Conservation (phyloP, 805 yeast genomes). For the Lachancea dasiensis region DNA sequence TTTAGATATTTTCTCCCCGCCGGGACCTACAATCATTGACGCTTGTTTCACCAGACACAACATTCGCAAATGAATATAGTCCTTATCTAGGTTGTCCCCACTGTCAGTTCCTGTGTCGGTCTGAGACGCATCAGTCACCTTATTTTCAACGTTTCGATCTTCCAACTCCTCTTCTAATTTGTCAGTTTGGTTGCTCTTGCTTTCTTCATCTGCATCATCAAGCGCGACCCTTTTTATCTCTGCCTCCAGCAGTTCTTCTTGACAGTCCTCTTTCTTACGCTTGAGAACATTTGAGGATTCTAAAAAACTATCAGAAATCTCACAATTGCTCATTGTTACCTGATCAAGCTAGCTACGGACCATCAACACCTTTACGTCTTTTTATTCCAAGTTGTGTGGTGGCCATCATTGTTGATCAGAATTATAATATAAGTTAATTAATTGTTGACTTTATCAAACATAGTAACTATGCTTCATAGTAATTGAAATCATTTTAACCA, state of each 20-base stretch:
- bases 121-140: not conserved
- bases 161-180: not conserved
- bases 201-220: conserved; percentile 36
- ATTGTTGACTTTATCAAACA: no score
- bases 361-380: no score
- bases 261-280: conserved; percentile 61
- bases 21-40: conserved; percentile 67
- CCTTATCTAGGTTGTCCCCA: conserved; percentile 42
- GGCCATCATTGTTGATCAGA: no score
- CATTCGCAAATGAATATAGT: conserved; percentile 66
- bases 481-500: not conserved
- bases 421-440: no score
- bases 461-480: no score
- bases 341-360: no score
- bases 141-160: conserved; percentile 5
- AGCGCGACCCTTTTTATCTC: conserved; percentile 63
- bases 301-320: not conserved
- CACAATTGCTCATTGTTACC: not conserved
- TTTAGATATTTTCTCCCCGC: conserved; percentile 66
- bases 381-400: no score
- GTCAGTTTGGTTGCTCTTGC: conserved; percentile 11
- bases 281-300: conserved; percentile 39
- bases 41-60: conserved; percentile 72
- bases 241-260: conserved; percentile 39
- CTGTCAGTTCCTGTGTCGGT: not conserved